Evolutionary conservation across 176 grass and related monocot genomes (phyloP), one percentile per base, ranked within the genome.

Genomic region (Rhynchospora breviuscula): DNA sequence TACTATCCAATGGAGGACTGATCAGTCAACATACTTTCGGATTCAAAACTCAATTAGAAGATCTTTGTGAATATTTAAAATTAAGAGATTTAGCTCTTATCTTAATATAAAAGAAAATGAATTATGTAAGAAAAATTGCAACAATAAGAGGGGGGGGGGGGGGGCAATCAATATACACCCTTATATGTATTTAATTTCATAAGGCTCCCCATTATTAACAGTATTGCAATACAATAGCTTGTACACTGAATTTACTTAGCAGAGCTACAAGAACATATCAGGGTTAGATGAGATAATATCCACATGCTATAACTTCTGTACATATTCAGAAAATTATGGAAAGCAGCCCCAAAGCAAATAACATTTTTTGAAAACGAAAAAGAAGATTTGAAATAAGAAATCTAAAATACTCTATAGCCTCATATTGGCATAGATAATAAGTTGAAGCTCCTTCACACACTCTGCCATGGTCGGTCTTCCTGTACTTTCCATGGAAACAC

Each of bases 391-490:
- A 54, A 54, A 31, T 29, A 76, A 1, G 71, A 35, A 54, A 31
- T 6, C 29, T 17, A 22, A 68, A 82, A 10, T 64, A 51, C 7
- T 7, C 88, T 85, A 99, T 29, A 90, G 82, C 89, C 87, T 93
- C 97, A 95, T 93, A 86, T 92, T 99, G 82, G 91, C 89, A 87
- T 91, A 93, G 23, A 90, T 90, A 73, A 90, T 90, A 87, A 93
- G 29, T 85, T 93, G 93, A 61, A 99, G 88, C 88, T 95, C 91
- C 91, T 89, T 95, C 76, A 99, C 88, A 83, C 91, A 99, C 49
- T 95, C 97, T 18, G 46, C 49, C 91, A 95, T 99, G 52, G 96
- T 79, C 4, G 96, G 96, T 43, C 96, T 86, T 29, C 80, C 88
- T 66, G 81, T 79, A 69, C 97, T 85, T 61, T 99, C 97, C 61